Percentiles rank a stretch among this genome's conserved stretches.
phyloP scores from a whole-genome alignment of 192 early-diverging fungal species.

The Gonapodya prolifera region DNA sequence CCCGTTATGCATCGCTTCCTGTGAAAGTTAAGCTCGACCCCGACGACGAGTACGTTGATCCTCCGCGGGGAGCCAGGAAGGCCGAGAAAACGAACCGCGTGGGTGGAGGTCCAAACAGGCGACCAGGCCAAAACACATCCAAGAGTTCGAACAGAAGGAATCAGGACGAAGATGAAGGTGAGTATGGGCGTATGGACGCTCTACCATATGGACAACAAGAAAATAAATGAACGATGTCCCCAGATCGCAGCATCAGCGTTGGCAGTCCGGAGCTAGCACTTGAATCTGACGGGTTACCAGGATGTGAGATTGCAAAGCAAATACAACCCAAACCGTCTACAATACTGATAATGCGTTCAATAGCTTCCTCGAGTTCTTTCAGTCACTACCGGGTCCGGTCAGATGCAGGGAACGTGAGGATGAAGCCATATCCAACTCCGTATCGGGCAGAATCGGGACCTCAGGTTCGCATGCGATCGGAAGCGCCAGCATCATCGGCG shows the following conservation, averaged over 20 bases:
- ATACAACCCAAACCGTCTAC: too few relatives aligned
- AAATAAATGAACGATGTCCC: too few relatives aligned
- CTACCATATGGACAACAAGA: too few relatives aligned
- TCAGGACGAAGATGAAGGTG: too few relatives aligned
- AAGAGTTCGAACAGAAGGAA: background rate
- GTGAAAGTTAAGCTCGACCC: background rate
- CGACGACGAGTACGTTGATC: background rate
- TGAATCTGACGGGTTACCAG: too few relatives aligned
- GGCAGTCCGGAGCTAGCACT: too few relatives aligned
- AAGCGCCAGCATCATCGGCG: too few relatives aligned
- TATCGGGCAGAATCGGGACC: background rate
- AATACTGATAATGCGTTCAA: too few relatives aligned
- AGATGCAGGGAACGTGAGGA: background rate
- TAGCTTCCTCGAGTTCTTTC: background rate
- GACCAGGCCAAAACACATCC: too few relatives aligned
- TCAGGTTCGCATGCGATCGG: background rate
- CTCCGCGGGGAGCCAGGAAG: background rate
- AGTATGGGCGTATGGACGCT: too few relatives aligned
- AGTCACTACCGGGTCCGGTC: background rate
- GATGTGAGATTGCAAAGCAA: too few relatives aligned
- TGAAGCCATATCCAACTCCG: background rate
- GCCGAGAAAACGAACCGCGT: background rate
- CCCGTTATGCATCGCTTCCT: background rate
- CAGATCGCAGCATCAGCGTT: too few relatives aligned
- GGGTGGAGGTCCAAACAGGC: background rate